Percentiles rank a stretch among this genome's conserved stretches.
Conservation (phyloP, 148 eudicot species). For the Persicaria maculosa region DNA sequence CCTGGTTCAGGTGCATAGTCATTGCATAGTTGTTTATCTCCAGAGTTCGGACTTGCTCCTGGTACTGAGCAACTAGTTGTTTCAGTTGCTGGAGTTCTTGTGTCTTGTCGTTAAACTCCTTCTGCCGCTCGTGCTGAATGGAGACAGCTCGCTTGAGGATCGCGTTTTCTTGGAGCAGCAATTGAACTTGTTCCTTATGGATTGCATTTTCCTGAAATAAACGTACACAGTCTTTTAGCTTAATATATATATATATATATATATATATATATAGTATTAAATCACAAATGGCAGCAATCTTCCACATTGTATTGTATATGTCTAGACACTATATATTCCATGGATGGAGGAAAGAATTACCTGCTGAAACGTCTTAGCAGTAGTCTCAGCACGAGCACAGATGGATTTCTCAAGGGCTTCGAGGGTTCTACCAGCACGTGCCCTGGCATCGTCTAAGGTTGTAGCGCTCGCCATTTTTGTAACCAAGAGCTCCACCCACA, state of each 20-base stretch:
- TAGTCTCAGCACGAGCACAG: constrained; percentile 30
- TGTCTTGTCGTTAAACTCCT: constrained; percentile 56
- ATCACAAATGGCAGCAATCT: not conserved
- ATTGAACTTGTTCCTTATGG: constrained; percentile 73
- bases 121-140: constrained; percentile 76
- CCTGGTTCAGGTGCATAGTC: constrained; percentile 8
- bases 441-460: constrained; percentile 61
- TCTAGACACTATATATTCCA: not conserved
- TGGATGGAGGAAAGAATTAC: constrained; percentile 16
- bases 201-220: constrained; percentile 49
- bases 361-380: constrained; percentile 36
- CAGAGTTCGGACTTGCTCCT: constrained; percentile 72
- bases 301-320: not conserved
- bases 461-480: constrained; percentile 57
- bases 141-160: constrained; percentile 84
- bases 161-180: constrained; percentile 48
- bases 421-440: constrained; percentile 49
- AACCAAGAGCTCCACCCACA: constrained; percentile 91
- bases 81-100: constrained; percentile 64
- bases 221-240: not conserved
- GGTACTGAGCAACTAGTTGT: constrained; percentile 68
- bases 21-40: constrained; percentile 29
- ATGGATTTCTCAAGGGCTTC: constrained; percentile 65
- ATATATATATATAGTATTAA: not conserved
- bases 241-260: not conserved